Conservation (phyloP, 306 rosid genomes). For the Vigna nakashimae region DNA sequence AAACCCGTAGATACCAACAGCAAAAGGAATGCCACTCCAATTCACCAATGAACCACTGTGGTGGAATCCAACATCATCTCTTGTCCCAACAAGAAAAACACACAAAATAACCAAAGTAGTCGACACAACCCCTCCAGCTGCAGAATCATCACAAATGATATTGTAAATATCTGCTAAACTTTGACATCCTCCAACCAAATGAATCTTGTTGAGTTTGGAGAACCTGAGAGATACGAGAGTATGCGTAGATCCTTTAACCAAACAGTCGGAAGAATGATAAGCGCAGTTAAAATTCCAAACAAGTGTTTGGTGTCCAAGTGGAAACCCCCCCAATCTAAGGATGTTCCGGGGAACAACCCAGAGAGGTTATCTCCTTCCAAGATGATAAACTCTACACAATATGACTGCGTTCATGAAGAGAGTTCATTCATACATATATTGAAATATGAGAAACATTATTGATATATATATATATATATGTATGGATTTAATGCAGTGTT, state of each 20-base stretch:
- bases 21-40: slow-evolving; percentile 79
- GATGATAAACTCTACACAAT: slow-evolving; percentile 81
- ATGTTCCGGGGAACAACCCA: slow-evolving; percentile 73
- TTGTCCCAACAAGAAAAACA: slow-evolving; percentile 66
- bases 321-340: slow-evolving; percentile 58
- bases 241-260: slow-evolving; percentile 81
- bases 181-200: background rate
- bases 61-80: slow-evolving; percentile 68
- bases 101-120: slow-evolving; percentile 59
- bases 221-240: slow-evolving; percentile 82
- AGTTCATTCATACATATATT: background rate
- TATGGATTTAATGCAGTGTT: slow-evolving; percentile 10
- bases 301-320: slow-evolving; percentile 67
- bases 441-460: background rate
- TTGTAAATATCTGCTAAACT: slow-evolving; percentile 21
- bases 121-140: slow-evolving; percentile 80
- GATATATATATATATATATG: background rate
- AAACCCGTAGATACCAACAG: slow-evolving; percentile 81
- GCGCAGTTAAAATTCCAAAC: slow-evolving; percentile 70
- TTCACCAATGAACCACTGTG: slow-evolving; percentile 56
- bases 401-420: slow-evolving; percentile 58
- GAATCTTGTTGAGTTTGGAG: slow-evolving; percentile 30
- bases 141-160: slow-evolving; percentile 43
- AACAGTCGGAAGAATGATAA: slow-evolving; percentile 80
- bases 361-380: slow-evolving; percentile 90